Evolutionary conservation across 129 eudicot species (phyloP), one percentile per base, ranked within the genome.

Genomic region (Glebionis coronaria): DNA sequence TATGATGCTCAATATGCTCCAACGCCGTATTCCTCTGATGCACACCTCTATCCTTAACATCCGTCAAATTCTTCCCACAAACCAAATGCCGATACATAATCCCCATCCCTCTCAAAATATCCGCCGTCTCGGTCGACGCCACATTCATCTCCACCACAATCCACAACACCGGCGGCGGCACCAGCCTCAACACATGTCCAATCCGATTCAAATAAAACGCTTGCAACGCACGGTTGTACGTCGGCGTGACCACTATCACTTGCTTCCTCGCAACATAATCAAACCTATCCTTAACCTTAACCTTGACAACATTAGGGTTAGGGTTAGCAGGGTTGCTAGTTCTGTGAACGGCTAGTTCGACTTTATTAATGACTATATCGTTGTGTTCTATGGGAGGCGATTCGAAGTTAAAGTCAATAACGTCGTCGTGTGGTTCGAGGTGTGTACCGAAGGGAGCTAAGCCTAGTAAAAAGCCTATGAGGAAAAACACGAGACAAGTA

Each of bases 21-120:
- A 93, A 76, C 10, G 96, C 98, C 25, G 78, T 79, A 61, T 93
- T 93, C 71, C 98, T 70, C 79, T 93, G 98, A 67, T 88, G 91
- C 63, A 93, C 98, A 11, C 98, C 98, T 52, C 98, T 80, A 51
- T 93, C 98, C 81, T 93, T 93, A n/a, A 86, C 60, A 72, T 78
- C 69, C 2, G 98, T 88, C 59, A 69, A 61, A 81, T 93, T 93
- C 74, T 74, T 88, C 31, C 23, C 25, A 57, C 96, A 86, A 19
- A 93, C 97, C 74, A 92, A 70, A 77, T 92, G 98, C 51, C 96
- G 80, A 61, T 88, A 84, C 95, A 88, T 84, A 20, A 86, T 79
- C 5, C 96, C 98, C 56, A 78, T 81, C 31, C 83, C 91, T 83
- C 98, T 86, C 71, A 93, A 80, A 21, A 88, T 72, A 53, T 86